Conservation (phyloP, 176 grass and related monocot genomes). For the Rhynchospora pubera region DNA sequence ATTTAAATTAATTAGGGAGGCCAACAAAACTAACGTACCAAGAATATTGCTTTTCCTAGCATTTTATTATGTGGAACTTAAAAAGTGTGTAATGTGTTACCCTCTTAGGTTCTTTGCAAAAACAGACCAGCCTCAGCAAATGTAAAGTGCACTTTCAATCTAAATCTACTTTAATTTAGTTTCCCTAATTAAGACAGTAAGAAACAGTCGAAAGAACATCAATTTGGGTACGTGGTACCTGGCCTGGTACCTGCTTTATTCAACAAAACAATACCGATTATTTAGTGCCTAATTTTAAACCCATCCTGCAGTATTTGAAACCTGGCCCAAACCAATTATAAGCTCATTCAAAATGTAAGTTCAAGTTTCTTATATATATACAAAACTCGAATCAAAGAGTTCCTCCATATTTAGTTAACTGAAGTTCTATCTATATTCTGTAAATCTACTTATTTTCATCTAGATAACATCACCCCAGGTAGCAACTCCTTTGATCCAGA, state of each 20-base stretch:
- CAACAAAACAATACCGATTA: neutral
- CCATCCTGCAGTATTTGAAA: neutral
- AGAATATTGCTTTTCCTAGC: no score
- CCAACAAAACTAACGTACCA: no score
- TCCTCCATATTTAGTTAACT: neutral
- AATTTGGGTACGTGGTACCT: neutral
- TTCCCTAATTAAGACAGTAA: neutral
- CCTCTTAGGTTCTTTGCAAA: no score
- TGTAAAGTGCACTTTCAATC: no score
- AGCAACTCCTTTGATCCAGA: conserved; percentile 19
- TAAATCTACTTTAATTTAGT: neutral
- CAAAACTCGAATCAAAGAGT: conserved; percentile 16
- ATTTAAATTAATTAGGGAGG: no score
- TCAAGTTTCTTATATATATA: conserved; percentile 22
- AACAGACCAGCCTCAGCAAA: no score
- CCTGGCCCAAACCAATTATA: neutral
- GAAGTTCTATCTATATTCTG: neutral
- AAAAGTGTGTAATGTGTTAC: no score
- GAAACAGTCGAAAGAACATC: neutral
- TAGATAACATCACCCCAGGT: conserved; percentile 21
- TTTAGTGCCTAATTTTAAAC: neutral
- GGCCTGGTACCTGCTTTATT: neutral
- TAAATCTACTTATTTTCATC: neutral
- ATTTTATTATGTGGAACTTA: no score
- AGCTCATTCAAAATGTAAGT: conserved; percentile 8